phyloP scores from a whole-genome alignment of 2,329 filamentous ascomycete species.

The Mollisiaceae sp. region DNA sequence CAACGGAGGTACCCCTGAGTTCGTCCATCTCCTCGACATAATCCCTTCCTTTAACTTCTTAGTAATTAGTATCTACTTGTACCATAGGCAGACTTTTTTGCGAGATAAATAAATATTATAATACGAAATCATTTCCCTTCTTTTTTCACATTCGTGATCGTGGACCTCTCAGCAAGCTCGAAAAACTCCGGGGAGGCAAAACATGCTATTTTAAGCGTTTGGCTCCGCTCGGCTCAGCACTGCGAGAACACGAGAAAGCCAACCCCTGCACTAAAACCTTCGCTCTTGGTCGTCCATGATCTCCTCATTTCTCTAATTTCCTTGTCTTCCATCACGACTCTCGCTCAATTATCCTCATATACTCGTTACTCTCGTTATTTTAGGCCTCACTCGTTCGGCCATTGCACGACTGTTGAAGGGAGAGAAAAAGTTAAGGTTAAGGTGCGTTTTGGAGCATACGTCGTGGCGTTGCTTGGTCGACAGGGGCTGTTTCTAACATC shows the following conservation, averaged over 20 bases:
- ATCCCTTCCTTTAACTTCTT: background rate
- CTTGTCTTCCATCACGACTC: slow-evolving; percentile 3
- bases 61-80: background rate
- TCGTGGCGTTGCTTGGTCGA: slow-evolving; percentile 26
- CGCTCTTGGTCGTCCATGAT: slow-evolving; percentile 6
- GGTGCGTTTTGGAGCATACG: slow-evolving; percentile 5
- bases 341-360: background rate
- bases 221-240: background rate
- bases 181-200: background rate
- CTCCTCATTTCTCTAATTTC: slow-evolving; percentile 14
- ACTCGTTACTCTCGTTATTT: slow-evolving; percentile 23
- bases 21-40: background rate
- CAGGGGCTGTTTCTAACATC: slow-evolving; percentile 19
- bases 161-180: slow-evolving; percentile 5
- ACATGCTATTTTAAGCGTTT: slow-evolving; percentile 6
- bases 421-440: slow-evolving; percentile 12
- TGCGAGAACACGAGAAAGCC: slow-evolving; percentile 10
- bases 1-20: too few species aligned
- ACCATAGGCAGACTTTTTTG: background rate
- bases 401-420: slow-evolving; percentile 6
- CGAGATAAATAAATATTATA: background rate
- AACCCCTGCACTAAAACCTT: slow-evolving; percentile 15
- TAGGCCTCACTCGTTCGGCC: slow-evolving; percentile 39
- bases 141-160: slow-evolving; percentile 1
- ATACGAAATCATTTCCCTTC: background rate